Evolutionary conservation across 2,329 filamentous ascomycete species (phyloP), one percentile per base, ranked within the genome.

Genomic region (Sclerotinia subarctica): DNA sequence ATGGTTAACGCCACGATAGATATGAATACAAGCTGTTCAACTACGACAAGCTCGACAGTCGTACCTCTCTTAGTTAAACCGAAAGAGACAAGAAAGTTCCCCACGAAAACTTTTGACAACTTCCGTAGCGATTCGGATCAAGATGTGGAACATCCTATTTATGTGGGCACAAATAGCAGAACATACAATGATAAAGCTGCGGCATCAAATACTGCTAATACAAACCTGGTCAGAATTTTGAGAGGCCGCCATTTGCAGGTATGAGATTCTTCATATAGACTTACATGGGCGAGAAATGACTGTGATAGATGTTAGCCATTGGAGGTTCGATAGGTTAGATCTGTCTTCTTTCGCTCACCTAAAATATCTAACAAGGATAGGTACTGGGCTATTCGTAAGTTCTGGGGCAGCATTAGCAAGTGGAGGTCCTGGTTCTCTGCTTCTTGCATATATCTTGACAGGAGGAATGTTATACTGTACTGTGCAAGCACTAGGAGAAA

Each of bases 391-490:
- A 1, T 97, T 97, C 77, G 92, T 97, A 47, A 90, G 92, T 29
- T 94, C 91, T 0, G 92, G 92, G 64, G 83, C 82, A 69, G 88
- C 92, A 5, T 81, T 96, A 69, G 82, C 86, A 51, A 82, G 82
- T 24, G 93, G 92, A 73, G 93, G 93, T 2, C 93, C 93, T 5
- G 92, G 89, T 0, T 91, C 92, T 0, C 78, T 96, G 19, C 79
- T 96, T 38, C 83, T 96, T 52, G 90, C 91, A n/a, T 96, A 93
- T 76, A 79, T 82, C 67, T 84, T 96, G 69, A 89, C 96, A 71
- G 93, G 93, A 52, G 80, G 86, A 73, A 96, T 97, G 90, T 81
- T 97, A 71, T 97, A 93, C 80, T 95, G 91, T 78, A 96, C 93
- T 1, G 90, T 96, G 44, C 94, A 97, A 77, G 93, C 94, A 0